A percentile compares a stretch with the other conserved stretches of the same genome.
Evolutionary conservation across 2,329 filamentous ascomycete species (phyloP).

Genomic region (Sclerotinia sclerotiorum): DNA sequence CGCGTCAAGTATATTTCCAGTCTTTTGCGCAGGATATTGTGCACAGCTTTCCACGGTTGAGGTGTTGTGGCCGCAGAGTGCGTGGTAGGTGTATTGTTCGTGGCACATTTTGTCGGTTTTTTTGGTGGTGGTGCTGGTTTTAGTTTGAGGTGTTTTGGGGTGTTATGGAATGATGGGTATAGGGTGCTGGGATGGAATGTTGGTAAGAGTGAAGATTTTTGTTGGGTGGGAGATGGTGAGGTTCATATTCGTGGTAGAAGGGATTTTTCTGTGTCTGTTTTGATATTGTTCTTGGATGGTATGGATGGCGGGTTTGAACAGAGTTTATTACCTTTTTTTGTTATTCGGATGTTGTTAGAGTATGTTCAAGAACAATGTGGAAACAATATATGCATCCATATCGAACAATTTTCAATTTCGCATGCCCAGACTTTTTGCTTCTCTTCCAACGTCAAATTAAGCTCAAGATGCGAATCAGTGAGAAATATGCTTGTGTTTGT

Average conservation of each 20-base stretch:
- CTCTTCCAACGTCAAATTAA: too few species aligned
- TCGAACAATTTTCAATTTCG: background rate
- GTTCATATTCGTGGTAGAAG: background rate
- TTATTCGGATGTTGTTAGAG: background rate
- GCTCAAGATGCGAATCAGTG: too few species aligned
- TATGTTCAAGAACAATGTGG: background rate
- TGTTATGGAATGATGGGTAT: background rate
- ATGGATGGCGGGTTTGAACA: rapidly evolving
- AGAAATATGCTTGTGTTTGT: too few species aligned
- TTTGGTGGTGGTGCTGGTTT: too few species aligned
- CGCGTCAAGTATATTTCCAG: background rate
- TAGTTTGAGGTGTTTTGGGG: too few species aligned
- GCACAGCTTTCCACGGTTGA: background rate
- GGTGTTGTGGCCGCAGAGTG: background rate
- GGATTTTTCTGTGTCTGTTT: background rate
- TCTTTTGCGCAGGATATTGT: background rate
- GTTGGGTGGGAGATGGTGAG: background rate
- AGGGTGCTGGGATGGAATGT: too few species aligned
- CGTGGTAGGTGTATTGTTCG: background rate
- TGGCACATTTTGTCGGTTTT: background rate
- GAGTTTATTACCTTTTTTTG: rapidly evolving
- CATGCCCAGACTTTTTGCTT: rapidly evolving
- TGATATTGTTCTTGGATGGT: background rate
- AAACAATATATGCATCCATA: background rate
- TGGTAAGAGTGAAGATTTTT: background rate